Conservation (phyloP, 768 basidiomycete species). For the Trichaptum fuscoviolaceum region DNA sequence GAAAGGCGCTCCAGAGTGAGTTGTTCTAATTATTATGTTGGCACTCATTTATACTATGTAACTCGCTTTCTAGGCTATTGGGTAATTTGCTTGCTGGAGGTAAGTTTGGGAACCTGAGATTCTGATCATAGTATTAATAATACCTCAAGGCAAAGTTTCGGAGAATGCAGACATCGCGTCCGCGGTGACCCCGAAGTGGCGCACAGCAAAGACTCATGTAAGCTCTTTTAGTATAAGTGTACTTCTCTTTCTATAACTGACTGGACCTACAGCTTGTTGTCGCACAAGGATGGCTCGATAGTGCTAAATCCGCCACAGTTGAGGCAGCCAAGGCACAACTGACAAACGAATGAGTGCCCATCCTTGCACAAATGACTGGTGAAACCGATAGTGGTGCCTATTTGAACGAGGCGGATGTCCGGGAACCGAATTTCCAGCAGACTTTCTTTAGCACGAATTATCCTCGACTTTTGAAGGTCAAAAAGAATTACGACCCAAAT, state of each 20-base stretch:
- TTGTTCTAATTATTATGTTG: not conserved
- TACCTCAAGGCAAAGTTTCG: conserved; percentile 26
- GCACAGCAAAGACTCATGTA: conserved; percentile 33
- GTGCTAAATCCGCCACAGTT: conserved; percentile 11
- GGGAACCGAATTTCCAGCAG: conserved; percentile 26
- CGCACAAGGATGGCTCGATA: conserved; percentile 2
- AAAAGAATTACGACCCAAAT: conserved; percentile 26
- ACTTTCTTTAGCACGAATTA: conserved; percentile 33
- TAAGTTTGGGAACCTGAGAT: not conserved
- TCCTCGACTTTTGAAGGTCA: conserved; percentile 24
- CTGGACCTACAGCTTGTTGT: conserved; percentile 2
- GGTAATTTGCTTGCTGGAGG: conserved; percentile 13
- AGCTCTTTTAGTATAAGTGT: conserved; percentile 8
- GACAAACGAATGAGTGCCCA: conserved; percentile 20
- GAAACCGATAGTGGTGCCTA: conserved; percentile 25
- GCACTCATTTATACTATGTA: not conserved
- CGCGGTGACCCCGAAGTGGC: conserved; percentile 31
- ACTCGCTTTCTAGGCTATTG: conserved; percentile 3
- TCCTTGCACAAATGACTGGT: conserved; percentile 24
- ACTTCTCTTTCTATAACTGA: not conserved
- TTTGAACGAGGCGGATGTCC: conserved; percentile 30
- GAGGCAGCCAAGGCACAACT: conserved; percentile 18
- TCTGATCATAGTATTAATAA: not conserved
- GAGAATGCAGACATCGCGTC: conserved; percentile 27
- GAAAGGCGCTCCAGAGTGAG: not conserved